Percentiles rank a stretch among this genome's conserved stretches.
phyloP scores from a whole-genome alignment of 1,139 yeast species.

The Debaryomycetaceae sp. region DNA sequence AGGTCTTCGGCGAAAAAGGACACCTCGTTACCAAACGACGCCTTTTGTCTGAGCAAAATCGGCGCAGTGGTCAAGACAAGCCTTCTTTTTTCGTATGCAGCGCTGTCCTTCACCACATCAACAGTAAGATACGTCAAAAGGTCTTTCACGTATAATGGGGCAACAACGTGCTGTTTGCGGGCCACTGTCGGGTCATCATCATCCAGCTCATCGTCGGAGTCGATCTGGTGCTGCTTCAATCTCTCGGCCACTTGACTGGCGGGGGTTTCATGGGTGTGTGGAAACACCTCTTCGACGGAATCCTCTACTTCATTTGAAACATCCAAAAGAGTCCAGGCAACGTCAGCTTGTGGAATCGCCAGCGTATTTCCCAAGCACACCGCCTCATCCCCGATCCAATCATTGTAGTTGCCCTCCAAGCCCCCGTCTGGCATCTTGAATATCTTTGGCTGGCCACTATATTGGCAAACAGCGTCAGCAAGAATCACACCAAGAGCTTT shows the following conservation, averaged over 20 bases:
- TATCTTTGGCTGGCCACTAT: conserved; percentile 26
- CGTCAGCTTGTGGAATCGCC: conserved; percentile 8
- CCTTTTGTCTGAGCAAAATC: conserved; percentile 50
- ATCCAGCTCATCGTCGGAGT: conserved; percentile 44
- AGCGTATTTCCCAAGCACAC: conserved; percentile 2
- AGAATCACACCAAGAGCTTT: conserved; percentile 42
- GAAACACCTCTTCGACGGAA: too few relatives aligned
- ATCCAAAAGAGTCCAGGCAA: conserved; percentile 1
- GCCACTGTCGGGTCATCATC: conserved; percentile 47
- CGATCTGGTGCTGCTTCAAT: conserved; percentile 1
- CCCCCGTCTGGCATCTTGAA: conserved; percentile 34
- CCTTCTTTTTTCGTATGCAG: conserved; percentile 48
- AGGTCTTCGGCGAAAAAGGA: conserved; percentile 44
- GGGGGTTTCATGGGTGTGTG: too few relatives aligned
- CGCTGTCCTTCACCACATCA: conserved; percentile 34
- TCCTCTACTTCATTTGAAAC: conserved; percentile 1
- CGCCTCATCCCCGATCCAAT: conserved; percentile 7
- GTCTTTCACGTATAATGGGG: conserved; percentile 62
- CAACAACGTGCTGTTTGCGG: conserved; percentile 30
- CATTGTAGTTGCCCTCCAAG: conserved; percentile 9
- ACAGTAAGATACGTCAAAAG: conserved; percentile 48
- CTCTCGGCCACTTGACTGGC: too few relatives aligned
- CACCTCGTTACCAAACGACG: conserved; percentile 51
- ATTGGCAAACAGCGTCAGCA: conserved; percentile 41
- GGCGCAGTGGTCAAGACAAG: conserved; percentile 53